phyloP scores from a whole-genome alignment of 1,284 basidiomycete species.

The Meira miltonrushii region DNA sequence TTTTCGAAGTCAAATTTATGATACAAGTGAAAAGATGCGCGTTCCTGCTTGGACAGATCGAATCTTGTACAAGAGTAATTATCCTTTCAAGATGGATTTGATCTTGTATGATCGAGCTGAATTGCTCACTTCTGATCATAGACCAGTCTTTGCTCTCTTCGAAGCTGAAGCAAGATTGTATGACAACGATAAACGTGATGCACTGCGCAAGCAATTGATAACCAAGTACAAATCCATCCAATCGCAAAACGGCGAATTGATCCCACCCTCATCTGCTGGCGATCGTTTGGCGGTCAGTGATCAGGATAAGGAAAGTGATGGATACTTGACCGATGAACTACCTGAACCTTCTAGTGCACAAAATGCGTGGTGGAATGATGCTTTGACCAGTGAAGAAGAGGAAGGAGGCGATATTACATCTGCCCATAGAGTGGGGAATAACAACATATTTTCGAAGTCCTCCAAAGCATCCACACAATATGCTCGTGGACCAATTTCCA shows the following conservation, averaged over 20 bases:
- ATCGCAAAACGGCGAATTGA: not conserved
- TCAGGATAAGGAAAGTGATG: constrained; percentile 22
- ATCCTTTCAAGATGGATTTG: constrained; percentile 64
- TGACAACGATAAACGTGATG: constrained; percentile 68
- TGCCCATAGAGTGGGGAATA: constrained; percentile 2
- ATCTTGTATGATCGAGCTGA: constrained; percentile 63
- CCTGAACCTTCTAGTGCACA: constrained; percentile 24
- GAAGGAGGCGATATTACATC: not conserved
- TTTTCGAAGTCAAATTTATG: constrained; percentile 70
- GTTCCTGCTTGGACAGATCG: constrained; percentile 82
- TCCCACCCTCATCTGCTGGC: not conserved
- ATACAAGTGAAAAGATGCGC: constrained; percentile 90
- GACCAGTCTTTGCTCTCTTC: constrained; percentile 85
- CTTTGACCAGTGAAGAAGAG: constrained; percentile 1
- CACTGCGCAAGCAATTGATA: constrained; percentile 62
- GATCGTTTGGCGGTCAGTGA: constrained; percentile 18
- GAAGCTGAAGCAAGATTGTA: constrained; percentile 70
- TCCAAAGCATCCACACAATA: not conserved
- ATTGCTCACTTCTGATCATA: constrained; percentile 83
- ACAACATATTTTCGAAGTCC: constrained; percentile 8
- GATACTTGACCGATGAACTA: not conserved
- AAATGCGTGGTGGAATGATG: constrained; percentile 26
- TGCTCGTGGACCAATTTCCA: not conserved
- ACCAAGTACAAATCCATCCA: constrained; percentile 11
- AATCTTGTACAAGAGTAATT: constrained; percentile 67